Evolutionary conservation across 768 basidiomycete genomes (phyloP).

Genomic region (Clitopilus hobsonii): DNA sequence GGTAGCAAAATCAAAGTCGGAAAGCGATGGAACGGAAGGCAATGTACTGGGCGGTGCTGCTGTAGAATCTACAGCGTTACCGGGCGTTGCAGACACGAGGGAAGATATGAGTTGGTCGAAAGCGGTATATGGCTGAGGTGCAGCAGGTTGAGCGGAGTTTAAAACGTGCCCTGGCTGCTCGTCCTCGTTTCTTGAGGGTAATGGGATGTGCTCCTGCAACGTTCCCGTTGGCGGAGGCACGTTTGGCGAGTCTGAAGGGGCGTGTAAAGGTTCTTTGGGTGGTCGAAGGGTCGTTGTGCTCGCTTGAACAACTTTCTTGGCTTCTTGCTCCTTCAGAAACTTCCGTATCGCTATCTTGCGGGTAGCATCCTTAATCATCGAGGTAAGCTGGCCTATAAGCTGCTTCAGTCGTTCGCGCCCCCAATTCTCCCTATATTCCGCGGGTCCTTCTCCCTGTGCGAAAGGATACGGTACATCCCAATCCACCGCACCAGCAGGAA

Average conservation of each 20-base stretch:
- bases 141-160: constrained; percentile 1
- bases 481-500: constrained; percentile 76
- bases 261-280: no score
- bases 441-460: constrained; percentile 62
- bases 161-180: background rate
- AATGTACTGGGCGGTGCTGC: background rate
- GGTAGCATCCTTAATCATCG: constrained; percentile 55
- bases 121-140: constrained; percentile 17
- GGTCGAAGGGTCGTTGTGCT: background rate
- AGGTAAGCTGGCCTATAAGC: constrained; percentile 56
- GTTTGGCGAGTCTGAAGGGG: no score
- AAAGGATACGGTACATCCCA: constrained; percentile 87
- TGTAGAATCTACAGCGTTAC: background rate
- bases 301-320: constrained; percentile 2
- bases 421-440: constrained; percentile 62
- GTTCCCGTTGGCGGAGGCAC: no score
- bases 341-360: constrained; percentile 58
- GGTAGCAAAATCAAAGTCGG: constrained; percentile 5
- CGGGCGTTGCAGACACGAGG: constrained; percentile 25
- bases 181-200: background rate
- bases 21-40: background rate
- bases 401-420: constrained; percentile 57
- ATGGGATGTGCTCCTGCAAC: no score
- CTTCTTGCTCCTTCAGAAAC: constrained; percentile 25
- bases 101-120: constrained; percentile 37